Base-by-base conservation (phyloP, 2,329 filamentous ascomycete genomes). In the Pseudocercospora pini-densiflorae region DNA sequence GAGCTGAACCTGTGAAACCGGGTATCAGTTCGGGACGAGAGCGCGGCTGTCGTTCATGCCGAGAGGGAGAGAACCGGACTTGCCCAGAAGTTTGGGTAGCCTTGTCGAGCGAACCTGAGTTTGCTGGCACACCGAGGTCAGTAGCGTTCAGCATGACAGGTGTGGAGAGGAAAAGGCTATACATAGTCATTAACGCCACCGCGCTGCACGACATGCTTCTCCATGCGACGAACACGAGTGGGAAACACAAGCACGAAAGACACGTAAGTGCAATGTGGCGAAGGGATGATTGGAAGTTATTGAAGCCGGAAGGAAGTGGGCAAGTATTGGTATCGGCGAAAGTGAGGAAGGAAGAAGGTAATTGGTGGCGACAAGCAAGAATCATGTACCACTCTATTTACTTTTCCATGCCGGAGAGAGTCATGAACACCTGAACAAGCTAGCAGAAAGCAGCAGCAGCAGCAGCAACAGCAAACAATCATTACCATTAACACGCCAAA, bases 401-500 rank as follows among this genome's bases (percentile, higher is more conserved):
- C 69, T 67, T 61, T 63, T 66, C 58, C 64, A 69, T 72, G 49
- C 63, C 67, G 64, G 66, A 62, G 61, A 66, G 55, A 36, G 40
- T 64, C 67, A 63, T 71, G 55, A 69, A 68, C 65, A 69, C 61
- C 60, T 57, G 55, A 61, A 54, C 45, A 63, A 71, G 33, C 31
- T 43, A 36, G 40, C 40, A 43, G 16, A 43, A 43, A 57, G 53
- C 53, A 27, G 54, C 16, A 64, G 53, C 53, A 27, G 54, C 16
- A 64, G 61, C 66, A 67, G 66, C 68, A 70, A 66, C 67, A 63
- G 68, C 61, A 64, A 68, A 54, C 58, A 63, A 65, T 65, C 61
- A 73, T 73, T 73, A 73, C 69, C 70, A 73, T 72, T 73, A 73
- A 47, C 45, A 45, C 51, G 62, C 63, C 29, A 58, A 36, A 21